Base-by-base conservation (phyloP, 345 rosid species). In the Syzygium aqueum region DNA sequence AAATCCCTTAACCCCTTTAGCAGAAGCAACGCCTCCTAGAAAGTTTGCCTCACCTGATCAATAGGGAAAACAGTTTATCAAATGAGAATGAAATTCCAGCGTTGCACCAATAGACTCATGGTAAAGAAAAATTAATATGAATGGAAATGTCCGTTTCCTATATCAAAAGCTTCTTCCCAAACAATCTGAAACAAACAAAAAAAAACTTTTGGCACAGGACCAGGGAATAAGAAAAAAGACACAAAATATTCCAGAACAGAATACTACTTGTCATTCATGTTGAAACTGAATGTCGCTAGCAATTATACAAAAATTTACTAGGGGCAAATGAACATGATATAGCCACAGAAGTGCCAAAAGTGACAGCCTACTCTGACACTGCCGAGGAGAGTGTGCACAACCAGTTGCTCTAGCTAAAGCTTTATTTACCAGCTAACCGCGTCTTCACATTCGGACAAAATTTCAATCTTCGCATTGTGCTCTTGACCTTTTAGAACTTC, bases 21-120 rank as follows among this genome's bases (percentile, higher is more conserved):
- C 92, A n/a, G 94, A 89, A 88, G 99, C 99, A 85, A 96, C 98
- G 23, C 99, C 98, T 87, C 98, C 97, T 88, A 97, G 91, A 91
- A 96, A 95, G 87, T 92, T 95, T 30, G 97, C 99, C 94, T 95
- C 99, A 30, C 99, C 99, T 97, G 63, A 84, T 46, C 89, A 52
- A 90, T 84, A 30, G 28, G 57, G 85, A 57, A 49, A 56, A n/a
- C 53, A 19, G 12, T 40, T 73, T 46, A 73, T 73, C 63, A 51
- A 54, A 84, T 52, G 46, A 52, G 33, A 53, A 52, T 17, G 46
- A 84, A 84, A 84, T 73, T 37, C 49, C 49, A 73, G 25, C 53
- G 85, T 28, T n/a, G 51, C 51, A 33, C 28, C 86, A 40, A 14
- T 30, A 33, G 61, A 52, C 17, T 28, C 46, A 1, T 10, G 78